Percentiles rank a stretch among this genome's conserved stretches.
These are phyloP conservation scores for Colletotrichum sp. DNA, from an alignment of 2,329 filamentous ascomycete species.

Conservation along the genomic window DNA sequence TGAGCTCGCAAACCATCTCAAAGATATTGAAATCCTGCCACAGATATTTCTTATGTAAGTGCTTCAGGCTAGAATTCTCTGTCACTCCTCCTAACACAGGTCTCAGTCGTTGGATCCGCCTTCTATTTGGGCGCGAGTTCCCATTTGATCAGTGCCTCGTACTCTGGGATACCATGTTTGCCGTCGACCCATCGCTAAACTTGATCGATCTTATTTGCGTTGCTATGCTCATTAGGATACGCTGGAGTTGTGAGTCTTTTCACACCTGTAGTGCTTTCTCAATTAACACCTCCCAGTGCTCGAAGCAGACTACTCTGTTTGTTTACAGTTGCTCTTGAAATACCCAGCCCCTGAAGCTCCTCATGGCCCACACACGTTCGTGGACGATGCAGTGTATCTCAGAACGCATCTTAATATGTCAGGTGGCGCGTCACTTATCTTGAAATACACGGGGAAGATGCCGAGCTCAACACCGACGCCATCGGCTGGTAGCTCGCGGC, in stretches of 20 bases:
- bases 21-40: constrained; percentile 85
- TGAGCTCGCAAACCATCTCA: constrained; percentile 82
- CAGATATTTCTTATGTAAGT: constrained; percentile 93
- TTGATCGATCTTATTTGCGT: constrained; percentile 92
- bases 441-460: constrained; percentile 70
- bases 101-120: constrained; percentile 84
- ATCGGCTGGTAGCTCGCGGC: constrained; percentile 14
- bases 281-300: constrained; percentile 61
- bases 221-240: constrained; percentile 89
- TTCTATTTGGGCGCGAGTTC: constrained; percentile 93
- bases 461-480: constrained; percentile 38
- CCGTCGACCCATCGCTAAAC: constrained; percentile 79
- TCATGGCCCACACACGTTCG: constrained; percentile 77
- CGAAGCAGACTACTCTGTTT: constrained; percentile 85
- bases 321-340: constrained; percentile 80
- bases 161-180: constrained; percentile 92
- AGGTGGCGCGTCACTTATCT: constrained; percentile 70
- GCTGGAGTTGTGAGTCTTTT: constrained; percentile 77
- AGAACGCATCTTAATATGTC: constrained; percentile 65
- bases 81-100: background rate
- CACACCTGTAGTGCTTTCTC: background rate
- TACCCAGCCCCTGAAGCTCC: constrained; percentile 73
- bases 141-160: constrained; percentile 82
- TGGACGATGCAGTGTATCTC: constrained; percentile 83
- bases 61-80: background rate